Conservation (phyloP, 768 basidiomycete genomes). For the Nidularia pulvinata region DNA sequence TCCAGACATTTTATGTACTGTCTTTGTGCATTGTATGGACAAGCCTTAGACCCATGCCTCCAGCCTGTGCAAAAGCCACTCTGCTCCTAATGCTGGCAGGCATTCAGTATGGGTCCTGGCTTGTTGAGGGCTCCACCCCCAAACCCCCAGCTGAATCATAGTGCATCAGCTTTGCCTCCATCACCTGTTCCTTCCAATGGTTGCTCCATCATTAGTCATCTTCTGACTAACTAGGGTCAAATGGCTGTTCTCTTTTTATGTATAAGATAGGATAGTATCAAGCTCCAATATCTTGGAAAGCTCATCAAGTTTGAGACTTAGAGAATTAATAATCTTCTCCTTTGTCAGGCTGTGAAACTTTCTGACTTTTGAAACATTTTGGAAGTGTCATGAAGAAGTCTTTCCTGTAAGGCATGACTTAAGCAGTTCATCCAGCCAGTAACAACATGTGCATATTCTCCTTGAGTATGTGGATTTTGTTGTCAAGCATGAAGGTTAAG, state of each 20-base stretch:
- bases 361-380: neutral
- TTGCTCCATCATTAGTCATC: too few relatives aligned
- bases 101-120: too few relatives aligned
- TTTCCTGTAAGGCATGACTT: neutral
- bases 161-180: too few relatives aligned
- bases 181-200: too few relatives aligned
- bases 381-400: neutral
- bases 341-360: neutral
- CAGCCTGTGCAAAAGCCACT: too few relatives aligned
- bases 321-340: neutral
- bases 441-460: neutral
- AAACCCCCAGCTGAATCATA: too few relatives aligned
- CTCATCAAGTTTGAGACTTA: neutral
- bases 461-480: neutral
- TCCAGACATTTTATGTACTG: neutral
- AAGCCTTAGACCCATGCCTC: too few relatives aligned
- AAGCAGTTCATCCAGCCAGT: neutral
- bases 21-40: neutral
- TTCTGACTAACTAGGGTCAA: too few relatives aligned
- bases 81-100: too few relatives aligned
- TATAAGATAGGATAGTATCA: too few relatives aligned
- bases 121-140: too few relatives aligned
- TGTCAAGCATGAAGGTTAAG: neutral
- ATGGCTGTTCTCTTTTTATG: too few relatives aligned
- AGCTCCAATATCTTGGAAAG: neutral